These are phyloP conservation scores for Trichophyton verrucosum DNA, from an alignment of 2,329 filamentous ascomycete genomes.

Conservation along the genomic window DNA sequence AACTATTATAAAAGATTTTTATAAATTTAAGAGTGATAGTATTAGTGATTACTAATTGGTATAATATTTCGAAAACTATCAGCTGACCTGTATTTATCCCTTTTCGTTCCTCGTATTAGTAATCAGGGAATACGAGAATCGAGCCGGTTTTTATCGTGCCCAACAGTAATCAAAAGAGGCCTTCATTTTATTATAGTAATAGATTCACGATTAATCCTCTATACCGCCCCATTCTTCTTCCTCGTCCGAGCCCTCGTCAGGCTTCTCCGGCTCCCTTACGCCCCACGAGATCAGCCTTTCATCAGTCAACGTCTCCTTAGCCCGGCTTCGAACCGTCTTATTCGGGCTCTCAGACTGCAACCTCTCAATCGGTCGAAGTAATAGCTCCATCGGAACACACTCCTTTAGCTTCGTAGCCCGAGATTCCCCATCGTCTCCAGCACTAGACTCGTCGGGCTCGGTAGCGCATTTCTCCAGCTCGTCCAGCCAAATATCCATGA, in stretches of 20 bases:
- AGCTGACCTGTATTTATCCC: too few relatives aligned
- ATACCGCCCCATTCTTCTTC: constrained; percentile 57
- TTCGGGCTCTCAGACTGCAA: constrained; percentile 44
- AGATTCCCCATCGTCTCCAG: constrained; percentile 22
- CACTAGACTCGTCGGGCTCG: constrained; percentile 29
- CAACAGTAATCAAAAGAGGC: too few relatives aligned
- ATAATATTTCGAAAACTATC: too few relatives aligned
- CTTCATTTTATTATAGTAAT: not conserved
- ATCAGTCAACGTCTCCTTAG: constrained; percentile 59
- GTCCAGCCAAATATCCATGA: constrained; percentile 83
- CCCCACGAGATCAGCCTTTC: constrained; percentile 57
- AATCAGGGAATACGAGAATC: too few relatives aligned
- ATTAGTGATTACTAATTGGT: too few relatives aligned
- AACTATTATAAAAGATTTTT: too few relatives aligned
- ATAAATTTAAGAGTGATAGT: too few relatives aligned
- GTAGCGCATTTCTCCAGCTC: constrained; percentile 63
- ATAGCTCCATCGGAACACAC: constrained; percentile 28
- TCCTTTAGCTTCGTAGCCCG: constrained; percentile 23
- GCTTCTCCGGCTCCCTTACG: constrained; percentile 28
- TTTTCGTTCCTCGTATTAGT: too few relatives aligned
- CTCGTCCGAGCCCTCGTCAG: constrained; percentile 31
- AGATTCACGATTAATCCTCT: constrained; percentile 22
- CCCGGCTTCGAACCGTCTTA: constrained; percentile 59
- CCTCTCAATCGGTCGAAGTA: constrained; percentile 35
- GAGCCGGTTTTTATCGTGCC: too few relatives aligned